Base-by-base conservation (phyloP, 1,284 basidiomycete genomes). In the Austropuccinia psidii region DNA sequence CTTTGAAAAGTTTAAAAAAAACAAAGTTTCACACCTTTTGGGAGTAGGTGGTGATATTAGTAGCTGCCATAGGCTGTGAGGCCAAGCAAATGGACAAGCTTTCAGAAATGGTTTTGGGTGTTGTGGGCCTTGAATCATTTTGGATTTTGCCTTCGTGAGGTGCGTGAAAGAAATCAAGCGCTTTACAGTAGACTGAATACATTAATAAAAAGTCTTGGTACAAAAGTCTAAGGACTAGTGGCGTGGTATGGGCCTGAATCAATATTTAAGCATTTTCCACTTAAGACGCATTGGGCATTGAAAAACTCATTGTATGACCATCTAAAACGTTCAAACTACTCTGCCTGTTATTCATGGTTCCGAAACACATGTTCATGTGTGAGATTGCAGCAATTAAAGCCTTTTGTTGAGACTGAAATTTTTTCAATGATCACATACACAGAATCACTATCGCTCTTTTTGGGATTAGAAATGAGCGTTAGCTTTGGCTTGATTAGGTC, bases 341-440 rank as follows among this genome's bases (percentile, higher is more conserved):
- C 29, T 60, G 61, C 17, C 37, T 52, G 31, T 66, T 54, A 21
- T 62, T 62, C 72, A 74, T 74, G 6, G 49, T 74, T 35, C 72
- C 72, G 47, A 74, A 64, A 3, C 52, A 65, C 72, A 74, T 74
- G 8, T 17, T 55, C 72, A 74, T 49, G 41, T 74, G 50, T 27
- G 54, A 49, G 17, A 74, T 62, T 35, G 57, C 50, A 15, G 52
- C 61, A 27, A 62, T 55, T 17, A 74, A 54, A 19, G 54, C 61
- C 9, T 62, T 47, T 50, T 66, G 61, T 50, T 74, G 50, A 21
- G n/a, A 74, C 49, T 57, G 61, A 66, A 57, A 74, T 47, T 45
- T 74, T 74, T 24, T 74, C 72, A 27, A 74, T 64, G 19, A 35
- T 74, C 27, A 74, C 54, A 60, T 58, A 43, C 7, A 74, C 72